These are phyloP conservation scores for Hypoxylon sp. DNA, from an alignment of 2,329 filamentous ascomycete genomes.

Conservation along the genomic window DNA sequence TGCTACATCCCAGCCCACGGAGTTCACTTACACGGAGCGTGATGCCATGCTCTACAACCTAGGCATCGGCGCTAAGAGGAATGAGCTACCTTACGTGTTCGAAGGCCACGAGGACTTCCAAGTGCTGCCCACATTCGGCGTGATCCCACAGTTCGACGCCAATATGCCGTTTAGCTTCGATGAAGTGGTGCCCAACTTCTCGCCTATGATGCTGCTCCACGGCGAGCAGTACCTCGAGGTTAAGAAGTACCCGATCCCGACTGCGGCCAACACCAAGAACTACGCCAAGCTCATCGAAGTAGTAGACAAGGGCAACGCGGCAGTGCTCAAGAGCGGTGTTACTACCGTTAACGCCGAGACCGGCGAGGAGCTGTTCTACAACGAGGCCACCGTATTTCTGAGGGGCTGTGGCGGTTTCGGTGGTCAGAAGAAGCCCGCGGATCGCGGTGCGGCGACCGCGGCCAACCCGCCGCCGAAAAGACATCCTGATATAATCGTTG, in stretches of 20 bases:
- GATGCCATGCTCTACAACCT: slow-evolving; percentile 97
- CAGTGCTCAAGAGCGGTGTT: slow-evolving; percentile 82
- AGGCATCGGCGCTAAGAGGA: slow-evolving; percentile 90
- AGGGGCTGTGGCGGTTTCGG: slow-evolving; percentile 92
- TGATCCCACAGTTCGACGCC: slow-evolving; percentile 93
- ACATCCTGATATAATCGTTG: slow-evolving; percentile 82
- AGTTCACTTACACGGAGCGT: slow-evolving; percentile 86
- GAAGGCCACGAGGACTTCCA: slow-evolving; percentile 95
- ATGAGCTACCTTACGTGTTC: slow-evolving; percentile 87
- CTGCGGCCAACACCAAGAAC: slow-evolving; percentile 80
- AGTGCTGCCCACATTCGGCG: slow-evolving; percentile 92
- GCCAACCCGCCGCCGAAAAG: slow-evolving; percentile 83
- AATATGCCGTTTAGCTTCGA: slow-evolving; percentile 82
- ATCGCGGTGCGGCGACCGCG: slow-evolving; percentile 84
- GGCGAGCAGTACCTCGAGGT: slow-evolving; percentile 99
- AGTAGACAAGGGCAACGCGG: slow-evolving; percentile 93
- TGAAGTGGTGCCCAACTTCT: slow-evolving; percentile 94
- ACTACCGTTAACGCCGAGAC: slow-evolving; percentile 87
- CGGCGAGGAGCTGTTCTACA: slow-evolving; percentile 95
- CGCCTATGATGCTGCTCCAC: slow-evolving; percentile 98
- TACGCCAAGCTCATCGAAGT: slow-evolving; percentile 90
- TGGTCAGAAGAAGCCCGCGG: slow-evolving; percentile 79
- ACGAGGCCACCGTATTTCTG: slow-evolving; percentile 93
- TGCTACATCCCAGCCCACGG: slow-evolving; percentile 69
- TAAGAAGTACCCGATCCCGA: slow-evolving; percentile 91